Percentiles rank a stretch among this genome's conserved stretches.
phyloP scores from a whole-genome alignment of 306 rosid genomes.

The Cicer bijugum region DNA sequence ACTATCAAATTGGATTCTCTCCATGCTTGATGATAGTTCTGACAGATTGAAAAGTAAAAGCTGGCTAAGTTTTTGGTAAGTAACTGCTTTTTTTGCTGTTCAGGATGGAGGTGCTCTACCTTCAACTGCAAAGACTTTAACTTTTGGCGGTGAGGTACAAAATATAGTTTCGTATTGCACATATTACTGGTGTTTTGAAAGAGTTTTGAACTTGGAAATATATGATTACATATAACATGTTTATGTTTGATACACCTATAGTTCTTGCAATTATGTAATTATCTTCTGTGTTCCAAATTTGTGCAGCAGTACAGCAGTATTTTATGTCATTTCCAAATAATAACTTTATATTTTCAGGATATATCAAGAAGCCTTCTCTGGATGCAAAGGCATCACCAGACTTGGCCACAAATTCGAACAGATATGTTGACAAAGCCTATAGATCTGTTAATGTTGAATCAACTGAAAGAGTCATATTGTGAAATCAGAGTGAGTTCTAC shows the following conservation, averaged over 20 bases:
- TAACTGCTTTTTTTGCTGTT: conserved; percentile 47
- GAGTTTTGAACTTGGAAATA: conserved; percentile 34
- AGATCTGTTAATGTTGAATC: conserved; percentile 85
- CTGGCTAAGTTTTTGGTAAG: conserved; percentile 35
- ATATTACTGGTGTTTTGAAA: conserved; percentile 33
- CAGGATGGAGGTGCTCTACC: conserved; percentile 94
- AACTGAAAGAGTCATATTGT: conserved; percentile 81
- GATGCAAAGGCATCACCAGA: conserved; percentile 97
- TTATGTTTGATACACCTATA: conserved; percentile 25
- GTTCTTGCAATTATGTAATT: conserved; percentile 22
- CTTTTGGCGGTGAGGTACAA: conserved; percentile 95
- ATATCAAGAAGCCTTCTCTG: conserved; percentile 90
- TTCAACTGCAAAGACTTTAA: conserved; percentile 75
- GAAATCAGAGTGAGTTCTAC: conserved; percentile 77
- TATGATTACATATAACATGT: conserved; percentile 2
- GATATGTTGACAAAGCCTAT: conserved; percentile 81
- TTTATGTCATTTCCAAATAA: conserved; percentile 24
- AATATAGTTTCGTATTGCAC: conserved; percentile 39
- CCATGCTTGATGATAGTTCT: conserved; percentile 31
- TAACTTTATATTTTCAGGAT: conserved; percentile 64
- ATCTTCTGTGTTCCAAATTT: conserved; percentile 11
- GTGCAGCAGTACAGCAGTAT: conserved; percentile 22
- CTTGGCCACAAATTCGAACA: conserved; percentile 94
- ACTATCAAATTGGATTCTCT: conserved; percentile 19
- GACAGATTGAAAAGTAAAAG: conserved; percentile 25